A percentile compares a stretch with the other conserved stretches of the same genome.
Evolutionary conservation across 129 eudicot species (phyloP).

Genomic region (Oenanthe sinensis): DNA sequence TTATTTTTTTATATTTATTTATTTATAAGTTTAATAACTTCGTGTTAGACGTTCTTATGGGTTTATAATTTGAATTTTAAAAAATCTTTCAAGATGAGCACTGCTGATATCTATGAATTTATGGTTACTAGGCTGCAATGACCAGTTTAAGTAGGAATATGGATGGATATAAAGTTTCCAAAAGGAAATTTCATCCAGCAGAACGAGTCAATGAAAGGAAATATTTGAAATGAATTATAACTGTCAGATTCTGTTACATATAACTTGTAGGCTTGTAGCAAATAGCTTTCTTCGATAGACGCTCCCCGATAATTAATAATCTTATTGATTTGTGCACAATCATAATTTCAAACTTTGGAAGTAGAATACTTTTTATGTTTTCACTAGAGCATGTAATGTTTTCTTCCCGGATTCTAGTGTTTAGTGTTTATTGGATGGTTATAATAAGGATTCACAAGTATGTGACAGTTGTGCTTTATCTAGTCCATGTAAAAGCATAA

Average conservation of each 20-base stretch:
- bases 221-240: too few species aligned
- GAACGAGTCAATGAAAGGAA: too few species aligned
- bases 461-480: conserved; percentile 52
- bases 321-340: not conserved
- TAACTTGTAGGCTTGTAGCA: too few species aligned
- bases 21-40: too few species aligned
- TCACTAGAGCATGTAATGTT: not conserved
- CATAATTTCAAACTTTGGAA: not conserved
- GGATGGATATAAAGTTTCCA: not conserved
- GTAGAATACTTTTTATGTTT: not conserved
- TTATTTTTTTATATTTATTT: too few species aligned
- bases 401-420: not conserved
- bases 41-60: not conserved
- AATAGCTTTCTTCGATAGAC: not conserved
- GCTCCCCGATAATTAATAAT: not conserved
- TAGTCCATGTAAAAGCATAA: conserved; percentile 31
- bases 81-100: not conserved
- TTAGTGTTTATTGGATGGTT: conserved; percentile 26
- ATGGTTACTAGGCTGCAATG: not conserved
- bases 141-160: not conserved
- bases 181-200: not conserved
- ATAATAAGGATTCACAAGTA: conserved; percentile 30
- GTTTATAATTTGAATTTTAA: not conserved
- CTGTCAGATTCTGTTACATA: too few species aligned
- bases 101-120: too few species aligned